These are phyloP conservation scores for Onygena corvina DNA, from an alignment of 2,329 filamentous ascomycete species.

Conservation along the genomic window DNA sequence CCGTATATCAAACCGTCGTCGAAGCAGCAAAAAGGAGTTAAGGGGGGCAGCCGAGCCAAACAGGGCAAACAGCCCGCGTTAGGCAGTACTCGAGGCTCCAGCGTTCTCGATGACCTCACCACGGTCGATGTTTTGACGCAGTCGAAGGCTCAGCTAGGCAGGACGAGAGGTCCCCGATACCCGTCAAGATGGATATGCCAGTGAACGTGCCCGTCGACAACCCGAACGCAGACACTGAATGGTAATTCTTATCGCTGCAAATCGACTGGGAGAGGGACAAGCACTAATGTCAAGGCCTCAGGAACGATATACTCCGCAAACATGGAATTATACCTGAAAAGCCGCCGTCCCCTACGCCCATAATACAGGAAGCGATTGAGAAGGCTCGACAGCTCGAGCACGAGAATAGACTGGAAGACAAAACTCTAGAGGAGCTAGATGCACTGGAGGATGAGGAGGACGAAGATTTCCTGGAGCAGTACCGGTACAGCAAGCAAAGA, in stretches of 20 bases:
- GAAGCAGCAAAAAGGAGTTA: neutral
- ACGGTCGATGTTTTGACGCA: neutral
- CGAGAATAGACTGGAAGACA: constrained; percentile 86
- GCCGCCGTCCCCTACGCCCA: constrained; percentile 82
- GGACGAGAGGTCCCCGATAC: neutral
- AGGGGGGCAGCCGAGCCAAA: constrained; percentile 10
- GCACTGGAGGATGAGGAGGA: constrained; percentile 94
- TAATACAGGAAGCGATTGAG: constrained; percentile 86
- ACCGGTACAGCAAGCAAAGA: constrained; percentile 42
- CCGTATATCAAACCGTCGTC: neutral
- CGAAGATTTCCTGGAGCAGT: constrained; percentile 76
- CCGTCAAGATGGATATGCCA: constrained; percentile 41
- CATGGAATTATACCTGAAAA: constrained; percentile 97
- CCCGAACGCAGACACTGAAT: constrained; percentile 96
- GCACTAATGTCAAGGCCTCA: constrained; percentile 30
- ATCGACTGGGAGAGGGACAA: too few relatives aligned
- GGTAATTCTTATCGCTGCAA: too few relatives aligned
- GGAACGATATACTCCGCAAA: constrained; percentile 97
- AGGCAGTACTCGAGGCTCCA: neutral
- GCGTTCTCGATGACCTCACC: constrained; percentile 17
- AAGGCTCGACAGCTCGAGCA: constrained; percentile 75
- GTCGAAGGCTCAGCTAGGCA: neutral
- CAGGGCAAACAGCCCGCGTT: constrained; percentile 16
- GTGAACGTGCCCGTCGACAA: constrained; percentile 79
- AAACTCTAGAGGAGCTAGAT: constrained; percentile 84